phyloP scores from a whole-genome alignment of 371 early-diverging fungal species.

The Chytridiales sp. region DNA sequence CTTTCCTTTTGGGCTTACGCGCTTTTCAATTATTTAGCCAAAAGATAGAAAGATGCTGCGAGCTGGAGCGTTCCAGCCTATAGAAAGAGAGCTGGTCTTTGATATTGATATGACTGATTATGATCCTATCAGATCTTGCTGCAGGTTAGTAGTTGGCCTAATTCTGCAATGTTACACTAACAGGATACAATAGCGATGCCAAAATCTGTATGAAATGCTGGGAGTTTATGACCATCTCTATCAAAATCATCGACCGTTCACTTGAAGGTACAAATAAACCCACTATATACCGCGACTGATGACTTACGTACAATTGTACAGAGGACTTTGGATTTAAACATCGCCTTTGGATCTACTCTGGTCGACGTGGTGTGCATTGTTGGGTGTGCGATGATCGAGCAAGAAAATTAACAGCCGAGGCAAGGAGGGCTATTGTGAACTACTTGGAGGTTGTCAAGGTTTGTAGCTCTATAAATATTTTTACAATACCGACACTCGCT shows the following conservation, averaged over 20 bases:
- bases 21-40: constrained; percentile 53
- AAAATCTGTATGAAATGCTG: constrained; percentile 91
- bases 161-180: neutral
- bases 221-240: constrained; percentile 90
- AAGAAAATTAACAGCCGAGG: constrained; percentile 70
- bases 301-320: constrained; percentile 19
- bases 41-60: constrained; percentile 73
- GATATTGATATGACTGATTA: constrained; percentile 99
- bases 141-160: constrained; percentile 56
- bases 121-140: constrained; percentile 94
- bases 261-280: constrained; percentile 55
- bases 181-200: constrained; percentile 61
- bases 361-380: constrained; percentile 99
- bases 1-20: neutral
- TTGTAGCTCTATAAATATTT: constrained; percentile 1
- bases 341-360: constrained; percentile 95
- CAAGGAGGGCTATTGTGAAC: constrained; percentile 78
- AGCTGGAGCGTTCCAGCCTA: constrained; percentile 70
- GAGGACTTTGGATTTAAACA: constrained; percentile 97
- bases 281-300: neutral
- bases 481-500: neutral
- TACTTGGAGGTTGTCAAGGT: constrained; percentile 83
- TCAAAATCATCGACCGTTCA: constrained; percentile 77
- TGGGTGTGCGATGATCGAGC: constrained; percentile 97
- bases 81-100: constrained; percentile 96